Percentiles rank a stretch among this genome's conserved stretches.
Evolutionary conservation across 495 filamentous ascomycete species (phyloP).

Genomic region (Tetracladium setigerum): DNA sequence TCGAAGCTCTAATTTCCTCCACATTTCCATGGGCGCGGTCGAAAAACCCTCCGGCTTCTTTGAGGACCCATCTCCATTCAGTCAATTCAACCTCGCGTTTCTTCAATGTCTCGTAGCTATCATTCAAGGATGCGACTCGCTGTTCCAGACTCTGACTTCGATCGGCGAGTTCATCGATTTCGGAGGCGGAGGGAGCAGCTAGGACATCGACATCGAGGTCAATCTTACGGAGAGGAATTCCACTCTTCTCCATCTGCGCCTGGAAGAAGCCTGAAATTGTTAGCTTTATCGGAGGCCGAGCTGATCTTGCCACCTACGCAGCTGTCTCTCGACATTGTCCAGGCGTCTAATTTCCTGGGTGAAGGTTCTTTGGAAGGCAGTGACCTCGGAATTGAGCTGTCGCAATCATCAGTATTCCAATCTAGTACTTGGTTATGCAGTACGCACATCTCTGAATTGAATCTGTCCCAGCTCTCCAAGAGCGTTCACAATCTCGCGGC

Average conservation of each 20-base stretch:
- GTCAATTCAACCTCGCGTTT: slow-evolving; percentile 93
- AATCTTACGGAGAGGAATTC: slow-evolving; percentile 72
- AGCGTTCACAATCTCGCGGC: slow-evolving; percentile 93
- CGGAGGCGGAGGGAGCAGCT: slow-evolving; percentile 77
- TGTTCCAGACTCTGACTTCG: slow-evolving; percentile 88
- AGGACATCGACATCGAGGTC: slow-evolving; percentile 80
- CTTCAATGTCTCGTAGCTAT: slow-evolving; percentile 97
- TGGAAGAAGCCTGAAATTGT: slow-evolving; percentile 70
- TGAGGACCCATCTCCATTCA: slow-evolving; percentile 95
- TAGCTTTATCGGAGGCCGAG: neutral
- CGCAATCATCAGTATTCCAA: slow-evolving; percentile 19
- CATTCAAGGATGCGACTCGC: slow-evolving; percentile 82
- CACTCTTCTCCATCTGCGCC: slow-evolving; percentile 86
- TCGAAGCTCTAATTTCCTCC: slow-evolving; percentile 88
- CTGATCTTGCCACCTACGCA: slow-evolving; percentile 54
- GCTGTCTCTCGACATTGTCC: slow-evolving; percentile 95
- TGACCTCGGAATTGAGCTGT: slow-evolving; percentile 85
- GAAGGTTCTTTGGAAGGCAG: slow-evolving; percentile 93
- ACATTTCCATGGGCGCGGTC: slow-evolving; percentile 92
- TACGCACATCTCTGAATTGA: slow-evolving; percentile 91
- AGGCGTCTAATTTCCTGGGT: slow-evolving; percentile 94
- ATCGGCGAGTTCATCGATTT: slow-evolving; percentile 93
- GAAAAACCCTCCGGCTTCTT: slow-evolving; percentile 94
- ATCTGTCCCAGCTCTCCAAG: slow-evolving; percentile 92
- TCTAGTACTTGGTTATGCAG: neutral